A percentile compares a stretch with the other conserved stretches of the same genome.
phyloP scores from a whole-genome alignment of 306 rosid genomes.

The Sicyos baderoa region DNA sequence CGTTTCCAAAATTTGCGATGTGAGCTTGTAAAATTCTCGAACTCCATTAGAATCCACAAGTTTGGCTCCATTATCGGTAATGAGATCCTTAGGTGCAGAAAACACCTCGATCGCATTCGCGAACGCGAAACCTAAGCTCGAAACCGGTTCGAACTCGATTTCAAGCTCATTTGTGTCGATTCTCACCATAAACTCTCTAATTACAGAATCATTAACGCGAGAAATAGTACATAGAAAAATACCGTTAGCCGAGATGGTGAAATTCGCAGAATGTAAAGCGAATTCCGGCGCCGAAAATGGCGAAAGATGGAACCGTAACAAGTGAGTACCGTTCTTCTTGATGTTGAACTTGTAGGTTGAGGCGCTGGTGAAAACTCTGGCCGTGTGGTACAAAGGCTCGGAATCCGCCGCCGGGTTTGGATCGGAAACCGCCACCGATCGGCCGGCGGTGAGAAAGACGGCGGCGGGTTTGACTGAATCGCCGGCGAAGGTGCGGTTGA shows the following conservation, averaged over 20 bases:
- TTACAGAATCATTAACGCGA: constrained; percentile 26
- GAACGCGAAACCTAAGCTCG: constrained; percentile 51
- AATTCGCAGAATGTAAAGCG: constrained; percentile 51
- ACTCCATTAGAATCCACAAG: constrained; percentile 38
- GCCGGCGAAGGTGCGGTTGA: constrained; percentile 43
- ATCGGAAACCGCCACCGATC: constrained; percentile 42
- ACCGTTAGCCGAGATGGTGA: constrained; percentile 44
- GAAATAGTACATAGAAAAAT: constrained; percentile 27
- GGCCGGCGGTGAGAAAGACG: constrained; percentile 35
- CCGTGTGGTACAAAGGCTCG: constrained; percentile 46
- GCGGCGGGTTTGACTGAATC: constrained; percentile 41
- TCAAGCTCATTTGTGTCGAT: constrained; percentile 37
- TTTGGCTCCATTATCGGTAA: constrained; percentile 62
- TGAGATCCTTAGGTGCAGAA: constrained; percentile 63
- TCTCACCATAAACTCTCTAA: constrained; percentile 55
- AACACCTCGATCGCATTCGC: constrained; percentile 70
- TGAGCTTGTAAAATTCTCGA: constrained; percentile 46
- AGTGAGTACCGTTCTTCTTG: constrained; percentile 59
- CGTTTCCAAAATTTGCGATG: constrained; percentile 62
- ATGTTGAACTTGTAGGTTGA: constrained; percentile 53
- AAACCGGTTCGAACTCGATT: constrained; percentile 44
- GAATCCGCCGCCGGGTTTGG: constrained; percentile 44
- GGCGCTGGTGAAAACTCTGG: constrained; percentile 57
- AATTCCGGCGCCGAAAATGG: constrained; percentile 54
- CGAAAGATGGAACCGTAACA: constrained; percentile 79